Conservation (phyloP, 371 early-diverging fungal genomes). For the Actinomucor elegans region DNA sequence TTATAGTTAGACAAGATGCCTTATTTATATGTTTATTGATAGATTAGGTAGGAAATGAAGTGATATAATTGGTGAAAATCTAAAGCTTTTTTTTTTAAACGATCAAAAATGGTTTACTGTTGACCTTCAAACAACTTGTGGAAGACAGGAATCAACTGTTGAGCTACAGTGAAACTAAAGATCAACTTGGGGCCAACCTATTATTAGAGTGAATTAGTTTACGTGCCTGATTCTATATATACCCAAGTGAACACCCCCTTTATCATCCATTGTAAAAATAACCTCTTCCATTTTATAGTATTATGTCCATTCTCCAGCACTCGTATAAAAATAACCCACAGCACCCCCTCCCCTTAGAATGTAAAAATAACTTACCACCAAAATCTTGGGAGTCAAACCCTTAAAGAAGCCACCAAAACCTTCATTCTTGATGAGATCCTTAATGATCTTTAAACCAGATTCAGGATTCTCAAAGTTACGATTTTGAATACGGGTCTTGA, state of each 20-base stretch:
- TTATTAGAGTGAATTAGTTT: slow-evolving; percentile 21
- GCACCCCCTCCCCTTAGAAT: background rate
- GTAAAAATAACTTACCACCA: slow-evolving; percentile 56
- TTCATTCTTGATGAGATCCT: slow-evolving; percentile 87
- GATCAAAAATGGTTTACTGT: slow-evolving; percentile 12
- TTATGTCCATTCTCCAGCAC: too few species aligned
- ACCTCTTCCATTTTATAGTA: background rate
- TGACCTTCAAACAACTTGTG: slow-evolving; percentile 39
- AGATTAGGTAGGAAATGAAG: background rate
- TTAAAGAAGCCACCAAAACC: slow-evolving; percentile 96
- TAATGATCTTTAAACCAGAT: slow-evolving; percentile 83
- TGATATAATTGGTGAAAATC: slow-evolving; percentile 6
- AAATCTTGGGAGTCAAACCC: slow-evolving; percentile 95
- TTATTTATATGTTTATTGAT: slow-evolving; percentile 3
- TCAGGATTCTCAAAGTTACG: slow-evolving; percentile 87
- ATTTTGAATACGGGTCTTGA: slow-evolving; percentile 98
- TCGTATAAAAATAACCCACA: background rate
- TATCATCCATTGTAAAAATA: background rate
- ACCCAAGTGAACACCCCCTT: background rate
- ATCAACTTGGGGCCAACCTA: slow-evolving; percentile 95
- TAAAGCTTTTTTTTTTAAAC: slow-evolving; percentile 5
- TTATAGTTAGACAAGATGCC: slow-evolving; percentile 2
- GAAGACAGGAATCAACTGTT: slow-evolving; percentile 89
- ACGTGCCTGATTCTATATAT: too few species aligned
- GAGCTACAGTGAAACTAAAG: slow-evolving; percentile 96